These are phyloP conservation scores for Cladosporium sp. DNA, from an alignment of 2,329 filamentous ascomycete genomes.

Conservation along the genomic window DNA sequence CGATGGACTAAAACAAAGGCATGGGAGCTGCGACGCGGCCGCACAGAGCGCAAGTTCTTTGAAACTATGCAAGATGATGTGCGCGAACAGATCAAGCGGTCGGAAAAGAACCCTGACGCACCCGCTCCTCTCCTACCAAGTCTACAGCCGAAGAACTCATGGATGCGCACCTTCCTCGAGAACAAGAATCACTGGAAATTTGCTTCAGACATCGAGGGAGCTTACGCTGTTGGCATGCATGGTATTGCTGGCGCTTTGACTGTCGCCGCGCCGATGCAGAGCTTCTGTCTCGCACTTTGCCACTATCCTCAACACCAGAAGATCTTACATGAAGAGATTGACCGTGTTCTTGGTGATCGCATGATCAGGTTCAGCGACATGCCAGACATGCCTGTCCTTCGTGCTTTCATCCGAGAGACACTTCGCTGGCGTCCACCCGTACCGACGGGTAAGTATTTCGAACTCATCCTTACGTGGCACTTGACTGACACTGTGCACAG, in stretches of 20 bases:
- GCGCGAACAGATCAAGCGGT: background rate
- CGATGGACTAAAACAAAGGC: constrained; percentile 40
- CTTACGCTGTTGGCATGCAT: constrained; percentile 46
- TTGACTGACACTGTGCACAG: constrained; percentile 1
- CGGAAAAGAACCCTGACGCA: constrained; percentile 1
- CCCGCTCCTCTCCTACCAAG: constrained; percentile 22
- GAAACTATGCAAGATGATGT: constrained; percentile 42
- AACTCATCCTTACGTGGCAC: constrained; percentile 9
- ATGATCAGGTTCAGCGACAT: constrained; percentile 51
- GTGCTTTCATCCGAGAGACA: constrained; percentile 56
- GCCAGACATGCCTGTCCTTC: constrained; percentile 48
- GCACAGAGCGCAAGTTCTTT: constrained; percentile 42
- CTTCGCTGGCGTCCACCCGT: constrained; percentile 56
- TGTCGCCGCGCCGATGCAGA: constrained; percentile 45
- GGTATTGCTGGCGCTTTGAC: constrained; percentile 45
- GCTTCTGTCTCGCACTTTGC: constrained; percentile 44
- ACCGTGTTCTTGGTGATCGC: constrained; percentile 51
- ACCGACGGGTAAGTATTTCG: constrained; percentile 29
- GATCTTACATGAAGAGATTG: constrained; percentile 52
- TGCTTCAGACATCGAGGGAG: constrained; percentile 40
- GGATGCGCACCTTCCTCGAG: constrained; percentile 43
- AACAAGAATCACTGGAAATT: constrained; percentile 38
- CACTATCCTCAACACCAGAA: constrained; percentile 41
- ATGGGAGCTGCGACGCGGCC: constrained; percentile 42
- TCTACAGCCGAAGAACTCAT: constrained; percentile 32